Percentiles rank a stretch among this genome's conserved stretches.
Evolutionary conservation across 1,139 yeast species (phyloP).

Genomic region (Taiozyma sp.): DNA sequence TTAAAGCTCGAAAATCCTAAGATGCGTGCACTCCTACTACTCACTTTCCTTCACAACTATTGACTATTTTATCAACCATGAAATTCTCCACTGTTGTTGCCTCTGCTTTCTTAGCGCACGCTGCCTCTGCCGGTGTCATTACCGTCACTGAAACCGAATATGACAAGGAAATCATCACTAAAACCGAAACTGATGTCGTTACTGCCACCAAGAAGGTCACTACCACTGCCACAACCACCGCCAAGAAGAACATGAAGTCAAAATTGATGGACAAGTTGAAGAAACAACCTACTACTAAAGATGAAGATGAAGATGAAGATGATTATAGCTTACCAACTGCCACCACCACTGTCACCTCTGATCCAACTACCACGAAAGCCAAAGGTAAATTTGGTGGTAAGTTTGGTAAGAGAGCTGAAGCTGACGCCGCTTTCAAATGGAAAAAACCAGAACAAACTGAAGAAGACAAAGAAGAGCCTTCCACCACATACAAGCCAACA

Average conservation of each 20-base stretch:
- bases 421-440: not conserved
- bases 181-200: constrained; percentile 1
- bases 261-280: not conserved
- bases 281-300: not conserved
- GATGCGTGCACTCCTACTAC: not conserved
- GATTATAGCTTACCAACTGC: not conserved
- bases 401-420: not conserved
- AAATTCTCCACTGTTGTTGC: constrained; percentile 1
- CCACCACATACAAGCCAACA: not conserved
- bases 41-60: not conserved
- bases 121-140: constrained; percentile 3
- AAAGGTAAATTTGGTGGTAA: not conserved
- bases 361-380: not conserved
- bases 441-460: not conserved
- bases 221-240: not conserved
- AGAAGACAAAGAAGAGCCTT: not conserved
- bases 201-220: constrained; percentile 1
- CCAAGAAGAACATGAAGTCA: not conserved
- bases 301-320: not conserved
- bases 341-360: not conserved
- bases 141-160: constrained; percentile 2
- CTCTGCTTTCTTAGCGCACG: constrained; percentile 3
- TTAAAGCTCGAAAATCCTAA: not conserved
- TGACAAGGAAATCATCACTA: constrained; percentile 1
- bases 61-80: not conserved